Conservation (phyloP, 1,139 yeast genomes). For the Pichia sp. region DNA sequence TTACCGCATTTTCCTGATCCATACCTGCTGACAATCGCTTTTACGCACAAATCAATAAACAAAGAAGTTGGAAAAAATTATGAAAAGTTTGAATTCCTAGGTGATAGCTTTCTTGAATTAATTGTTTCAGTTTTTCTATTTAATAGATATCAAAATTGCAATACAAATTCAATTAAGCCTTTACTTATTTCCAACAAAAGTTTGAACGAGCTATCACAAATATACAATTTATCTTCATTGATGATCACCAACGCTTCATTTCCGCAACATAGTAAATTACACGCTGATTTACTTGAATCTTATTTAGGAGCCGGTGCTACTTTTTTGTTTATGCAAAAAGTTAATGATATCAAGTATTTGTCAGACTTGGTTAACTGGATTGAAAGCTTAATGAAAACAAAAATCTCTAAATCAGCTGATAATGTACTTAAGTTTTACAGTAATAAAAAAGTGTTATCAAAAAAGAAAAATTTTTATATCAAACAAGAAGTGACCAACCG, state of each 20-base stretch:
- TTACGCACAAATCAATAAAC: slow-evolving; percentile 1
- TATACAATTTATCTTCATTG: neutral
- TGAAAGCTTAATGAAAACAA: neutral
- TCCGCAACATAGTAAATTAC: neutral
- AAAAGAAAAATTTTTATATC: no score
- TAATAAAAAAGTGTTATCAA: no score
- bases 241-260: neutral
- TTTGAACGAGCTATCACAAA: neutral
- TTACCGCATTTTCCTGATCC: neutral
- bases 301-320: slow-evolving; percentile 2
- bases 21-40: neutral
- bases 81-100: slow-evolving; percentile 5
- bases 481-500: no score
- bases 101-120: slow-evolving; percentile 4
- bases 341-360: neutral
- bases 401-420: neutral
- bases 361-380: neutral
- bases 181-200: neutral
- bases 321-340: neutral
- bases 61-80: neutral
- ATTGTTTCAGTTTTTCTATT: neutral
- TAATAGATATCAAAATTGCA: neutral
- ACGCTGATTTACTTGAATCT: slow-evolving; percentile 8
- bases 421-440: no score
- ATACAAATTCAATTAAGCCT: neutral